These are phyloP conservation scores for Hippophae rhamnoides DNA, from an alignment of 306 rosid species.

Conservation along the genomic window DNA sequence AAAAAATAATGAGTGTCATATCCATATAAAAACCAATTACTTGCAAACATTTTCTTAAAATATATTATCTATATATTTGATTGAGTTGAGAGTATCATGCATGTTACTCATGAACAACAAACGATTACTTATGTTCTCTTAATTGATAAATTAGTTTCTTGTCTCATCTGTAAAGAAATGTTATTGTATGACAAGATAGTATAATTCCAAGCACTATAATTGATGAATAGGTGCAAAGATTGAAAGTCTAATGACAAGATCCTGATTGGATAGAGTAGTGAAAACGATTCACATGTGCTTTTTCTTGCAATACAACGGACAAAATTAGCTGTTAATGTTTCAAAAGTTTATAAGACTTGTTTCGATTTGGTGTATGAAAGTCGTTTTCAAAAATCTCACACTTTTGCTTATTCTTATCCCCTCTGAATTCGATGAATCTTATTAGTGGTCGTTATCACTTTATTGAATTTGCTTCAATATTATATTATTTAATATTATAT, in stretches of 20 bases:
- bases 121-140: neutral
- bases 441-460: slow-evolving; percentile 6
- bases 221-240: slow-evolving; percentile 11
- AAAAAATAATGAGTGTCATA: too few relatives aligned
- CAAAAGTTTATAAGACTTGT: slow-evolving; percentile 32
- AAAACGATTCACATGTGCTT: slow-evolving; percentile 21
- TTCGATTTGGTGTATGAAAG: slow-evolving; percentile 16
- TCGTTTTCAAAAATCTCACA: slow-evolving; percentile 21
- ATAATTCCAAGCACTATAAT: slow-evolving; percentile 37
- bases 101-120: neutral
- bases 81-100: too few relatives aligned
- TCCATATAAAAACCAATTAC: too few relatives aligned
- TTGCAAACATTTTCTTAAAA: too few relatives aligned
- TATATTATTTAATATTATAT: neutral
- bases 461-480: slow-evolving; percentile 24
- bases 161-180: slow-evolving; percentile 18
- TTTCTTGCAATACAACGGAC: slow-evolving; percentile 17
- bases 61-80: too few relatives aligned
- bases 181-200: slow-evolving; percentile 7
- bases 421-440: slow-evolving; percentile 22
- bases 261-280: slow-evolving; percentile 18
- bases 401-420: slow-evolving; percentile 1
- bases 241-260: neutral
- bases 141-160: slow-evolving; percentile 11
- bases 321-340: slow-evolving; percentile 33